Evolutionary conservation across 2,329 filamentous ascomycete genomes (phyloP), one percentile per base, ranked within the genome.

Genomic region (Dryadomyces quercus-mongolicae): DNA sequence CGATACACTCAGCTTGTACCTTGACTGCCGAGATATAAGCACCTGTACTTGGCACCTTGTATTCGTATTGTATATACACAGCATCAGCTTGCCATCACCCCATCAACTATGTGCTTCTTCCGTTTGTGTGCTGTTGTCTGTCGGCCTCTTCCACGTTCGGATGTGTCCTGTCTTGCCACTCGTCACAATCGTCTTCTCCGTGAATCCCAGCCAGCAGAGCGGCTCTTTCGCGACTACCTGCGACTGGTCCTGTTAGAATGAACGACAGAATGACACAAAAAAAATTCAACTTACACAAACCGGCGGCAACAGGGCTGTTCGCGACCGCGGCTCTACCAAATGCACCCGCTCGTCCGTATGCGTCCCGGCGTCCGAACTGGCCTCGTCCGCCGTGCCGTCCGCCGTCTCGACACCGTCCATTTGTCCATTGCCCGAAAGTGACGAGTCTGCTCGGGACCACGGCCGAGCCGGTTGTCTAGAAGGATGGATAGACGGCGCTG

Each of bases 111-210:
- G 20, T 36, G 15, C 18, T 13, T 38, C 16, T 38, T 54, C 58
- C 20, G 61, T 56, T 40, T 65, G 62, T 1, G 64, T 63, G 43
- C 64, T 64, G 36, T 65, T 62, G 58, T 73, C 70, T 5, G 67
- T 68, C 12, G 71, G 71, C 18, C 71, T 64, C 45, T 57, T 69
- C 71, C 71, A 74, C 8, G 70, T 71, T 55, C 70, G 66, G 49
- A 73, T 66, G 57, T 71, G 70, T 21, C 70, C 69, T 71, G 50
- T 87, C 65, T 89, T 86, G 71, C 90, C 96, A 60, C 88, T 89
- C 40, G 90, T 96, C 64, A 97, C 84, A 60, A 98, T 95, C 59
- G 86, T 86, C 62, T 95, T 85, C 66, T 96, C 86, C 54, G 92
- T 91, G 63, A 98, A 98, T n/a, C 84, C 87, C 43, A 98, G 70